These are phyloP conservation scores for Calcarisporium arbuscula DNA, from an alignment of 2,329 filamentous ascomycete genomes.

Conservation along the genomic window DNA sequence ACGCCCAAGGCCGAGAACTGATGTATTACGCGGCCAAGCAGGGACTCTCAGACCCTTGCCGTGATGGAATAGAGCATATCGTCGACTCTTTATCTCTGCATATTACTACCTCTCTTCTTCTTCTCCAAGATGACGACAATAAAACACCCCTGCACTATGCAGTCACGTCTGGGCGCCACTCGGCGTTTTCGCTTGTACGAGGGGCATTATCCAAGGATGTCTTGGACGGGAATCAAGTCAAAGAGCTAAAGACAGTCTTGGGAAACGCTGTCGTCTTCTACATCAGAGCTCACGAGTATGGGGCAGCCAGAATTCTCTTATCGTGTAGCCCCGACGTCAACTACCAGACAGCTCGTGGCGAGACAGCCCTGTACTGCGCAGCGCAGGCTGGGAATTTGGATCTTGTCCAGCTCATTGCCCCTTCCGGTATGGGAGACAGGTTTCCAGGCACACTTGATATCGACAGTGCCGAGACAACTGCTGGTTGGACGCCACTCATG, in stretches of 20 bases:
- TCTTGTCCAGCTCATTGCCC: constrained; percentile 6
- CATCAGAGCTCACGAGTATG: not conserved
- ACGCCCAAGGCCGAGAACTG: too few species aligned
- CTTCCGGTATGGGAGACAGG: constrained; percentile 10
- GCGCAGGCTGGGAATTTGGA: constrained; percentile 12
- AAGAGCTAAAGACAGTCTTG: not conserved
- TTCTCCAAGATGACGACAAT: not conserved
- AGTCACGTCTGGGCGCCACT: not conserved
- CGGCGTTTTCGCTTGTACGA: not conserved
- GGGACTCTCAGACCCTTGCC: too few species aligned
- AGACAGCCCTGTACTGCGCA: constrained; percentile 19
- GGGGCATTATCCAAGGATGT: not conserved
- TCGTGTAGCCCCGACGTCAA: constrained; percentile 4
- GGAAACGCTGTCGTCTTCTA: constrained; percentile 6
- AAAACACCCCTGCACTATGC: constrained; percentile 7
- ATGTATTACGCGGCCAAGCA: too few species aligned
- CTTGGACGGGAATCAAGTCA: not conserved
- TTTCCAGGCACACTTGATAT: constrained; percentile 7
- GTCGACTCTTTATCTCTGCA: not conserved
- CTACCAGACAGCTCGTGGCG: constrained; percentile 8
- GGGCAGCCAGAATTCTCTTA: constrained; percentile 1
- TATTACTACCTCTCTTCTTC: not conserved
- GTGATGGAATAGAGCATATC: too few species aligned
- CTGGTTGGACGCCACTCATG: constrained; percentile 27
- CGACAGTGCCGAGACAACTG: constrained; percentile 14